Evolutionary conservation across 2,329 filamentous ascomycete genomes (phyloP).

Genomic region (Aspergillus sp.): DNA sequence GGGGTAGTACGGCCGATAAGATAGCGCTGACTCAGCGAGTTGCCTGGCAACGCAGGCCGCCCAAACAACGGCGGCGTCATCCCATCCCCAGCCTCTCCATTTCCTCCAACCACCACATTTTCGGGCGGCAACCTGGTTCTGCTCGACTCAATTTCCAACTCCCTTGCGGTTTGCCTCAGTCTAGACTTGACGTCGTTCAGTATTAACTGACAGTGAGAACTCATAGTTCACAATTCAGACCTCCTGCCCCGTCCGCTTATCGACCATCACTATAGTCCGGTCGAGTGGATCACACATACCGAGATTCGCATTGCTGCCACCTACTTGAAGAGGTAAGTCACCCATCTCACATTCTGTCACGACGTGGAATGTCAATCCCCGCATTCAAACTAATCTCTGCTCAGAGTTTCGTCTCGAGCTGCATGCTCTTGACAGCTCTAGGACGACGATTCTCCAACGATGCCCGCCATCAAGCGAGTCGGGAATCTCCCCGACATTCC

Average conservation of each 20-base stretch:
- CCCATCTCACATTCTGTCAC: slow-evolving; percentile 7
- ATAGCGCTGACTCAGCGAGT: slow-evolving; percentile 28
- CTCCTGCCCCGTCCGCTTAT: neutral
- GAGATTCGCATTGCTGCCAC: neutral
- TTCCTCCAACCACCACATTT: slow-evolving; percentile 38
- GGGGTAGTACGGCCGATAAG: slow-evolving; percentile 9
- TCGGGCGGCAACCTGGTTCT: slow-evolving; percentile 5
- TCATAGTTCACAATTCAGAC: neutral
- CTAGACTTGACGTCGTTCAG: neutral
- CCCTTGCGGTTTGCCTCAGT: slow-evolving; percentile 6
- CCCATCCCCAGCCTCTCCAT: slow-evolving; percentile 31
- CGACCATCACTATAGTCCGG: neutral
- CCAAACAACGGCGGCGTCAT: slow-evolving; percentile 25
- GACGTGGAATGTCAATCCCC: neutral
- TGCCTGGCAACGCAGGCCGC: slow-evolving; percentile 24
- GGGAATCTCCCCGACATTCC: slow-evolving; percentile 25
- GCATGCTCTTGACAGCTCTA: slow-evolving; percentile 34
- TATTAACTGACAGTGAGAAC: neutral
- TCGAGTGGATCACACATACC: neutral
- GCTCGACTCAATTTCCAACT: slow-evolving; percentile 11
- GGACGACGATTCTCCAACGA: slow-evolving; percentile 12
- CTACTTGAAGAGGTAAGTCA: neutral
- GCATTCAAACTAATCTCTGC: slow-evolving; percentile 6
- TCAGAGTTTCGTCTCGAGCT: slow-evolving; percentile 35
- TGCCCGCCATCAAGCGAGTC: slow-evolving; percentile 31